Percentiles rank a stretch among this genome's conserved stretches.
Conservation (phyloP, 1,284 basidiomycete species). For the Leccinum subatratum region DNA sequence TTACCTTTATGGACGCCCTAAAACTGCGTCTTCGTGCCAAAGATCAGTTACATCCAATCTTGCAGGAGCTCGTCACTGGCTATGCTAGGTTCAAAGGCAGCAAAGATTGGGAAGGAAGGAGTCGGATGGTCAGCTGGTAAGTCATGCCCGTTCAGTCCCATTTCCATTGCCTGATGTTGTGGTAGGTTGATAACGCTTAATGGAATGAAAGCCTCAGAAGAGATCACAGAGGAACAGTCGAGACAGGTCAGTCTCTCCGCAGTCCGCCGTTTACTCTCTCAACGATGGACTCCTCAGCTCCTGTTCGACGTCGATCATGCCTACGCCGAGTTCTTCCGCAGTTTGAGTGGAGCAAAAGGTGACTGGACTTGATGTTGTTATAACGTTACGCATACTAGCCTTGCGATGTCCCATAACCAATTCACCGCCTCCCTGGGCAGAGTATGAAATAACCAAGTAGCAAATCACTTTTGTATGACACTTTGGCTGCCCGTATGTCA, state of each 20-base stretch:
- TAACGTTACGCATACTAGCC: neutral
- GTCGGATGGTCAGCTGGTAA: constrained; percentile 89
- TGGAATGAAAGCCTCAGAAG: constrained; percentile 94
- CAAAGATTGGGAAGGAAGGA: constrained; percentile 91
- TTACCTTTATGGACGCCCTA: constrained; percentile 98
- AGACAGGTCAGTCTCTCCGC: constrained; percentile 61
- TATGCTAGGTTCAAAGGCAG: constrained; percentile 90
- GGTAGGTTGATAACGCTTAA: constrained; percentile 91
- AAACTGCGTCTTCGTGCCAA: constrained; percentile 91
- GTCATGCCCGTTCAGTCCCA: constrained; percentile 21
- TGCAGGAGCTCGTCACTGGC: constrained; percentile 90
- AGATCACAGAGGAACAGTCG: constrained; percentile 93
- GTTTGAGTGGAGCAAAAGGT: constrained; percentile 51
- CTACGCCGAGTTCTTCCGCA: constrained; percentile 93
- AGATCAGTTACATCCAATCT: constrained; percentile 91
- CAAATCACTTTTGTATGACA: neutral
- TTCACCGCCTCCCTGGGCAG: neutral
- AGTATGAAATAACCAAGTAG: neutral
- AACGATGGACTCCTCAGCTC: constrained; percentile 48
- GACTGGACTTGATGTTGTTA: constrained; percentile 23
- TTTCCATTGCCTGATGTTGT: neutral
- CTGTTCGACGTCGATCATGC: constrained; percentile 96
- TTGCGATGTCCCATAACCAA: neutral
- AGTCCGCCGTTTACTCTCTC: neutral
- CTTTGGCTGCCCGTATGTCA: neutral